Base-by-base conservation (phyloP, 2,329 filamentous ascomycete species). In the Botrytis cinerea region DNA sequence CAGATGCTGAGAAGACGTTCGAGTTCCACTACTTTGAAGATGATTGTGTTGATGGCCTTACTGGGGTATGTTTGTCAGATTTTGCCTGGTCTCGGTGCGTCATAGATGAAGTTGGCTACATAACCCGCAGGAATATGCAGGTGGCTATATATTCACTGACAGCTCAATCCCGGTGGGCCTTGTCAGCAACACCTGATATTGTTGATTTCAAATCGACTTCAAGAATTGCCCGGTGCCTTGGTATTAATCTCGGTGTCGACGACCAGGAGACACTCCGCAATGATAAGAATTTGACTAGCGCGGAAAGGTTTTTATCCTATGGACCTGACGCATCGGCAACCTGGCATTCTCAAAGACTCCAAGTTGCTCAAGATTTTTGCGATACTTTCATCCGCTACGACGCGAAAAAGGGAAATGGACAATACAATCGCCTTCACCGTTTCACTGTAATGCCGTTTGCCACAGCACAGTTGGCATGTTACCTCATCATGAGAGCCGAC, bases 91-190 rank as follows among this genome's bases (percentile, higher is more conserved):
- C 68, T 62, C 68, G 68, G 32, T 8, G 35, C 20, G 43, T 70
- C 20, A 46, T 35, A 20, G 68, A 70, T 8, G 68, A 70, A 35
- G 46, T 67, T 8, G 48, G 64, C 46, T 67, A 67, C n/a, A 54
- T 48, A 25, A 25, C 28, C 16, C 10, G 22, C 46, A 54, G n/a
- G 14, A 32, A 51, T 12, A 54, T 67, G 48, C 46, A 48, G 25
- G 46, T 54, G 22, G 14, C 16, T 35, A 28, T 62, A n/a, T 40
- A 35, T 32, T 40, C 40, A 28, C 16, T 62, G 14, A 25, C 1
- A 35, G 68, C 68, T 62, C 28, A 70, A 22, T n/a, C 28, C 25
- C 68, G 68, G 22, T 70, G 68, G 68, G 68, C 68, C 18, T 45
- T 70, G 35, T 70, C 68, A 38, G 68, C 54, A 45, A 70, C 68